Conservation (phyloP, 2,329 filamentous ascomycete genomes). For the Penicillium sp. region DNA sequence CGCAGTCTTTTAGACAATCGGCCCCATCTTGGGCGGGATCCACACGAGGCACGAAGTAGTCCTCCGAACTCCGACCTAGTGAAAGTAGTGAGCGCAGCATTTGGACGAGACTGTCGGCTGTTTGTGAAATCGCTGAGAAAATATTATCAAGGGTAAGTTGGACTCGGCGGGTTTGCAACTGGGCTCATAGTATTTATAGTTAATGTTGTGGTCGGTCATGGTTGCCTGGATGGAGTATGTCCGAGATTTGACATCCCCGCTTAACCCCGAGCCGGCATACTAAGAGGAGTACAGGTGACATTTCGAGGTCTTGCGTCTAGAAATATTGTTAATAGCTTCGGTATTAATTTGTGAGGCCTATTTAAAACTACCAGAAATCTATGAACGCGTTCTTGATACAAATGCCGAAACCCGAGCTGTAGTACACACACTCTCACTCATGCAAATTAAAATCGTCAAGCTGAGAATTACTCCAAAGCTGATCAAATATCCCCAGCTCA, state of each 20-base stretch:
- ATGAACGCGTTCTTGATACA: too few species aligned
- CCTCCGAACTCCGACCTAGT: constrained; percentile 24
- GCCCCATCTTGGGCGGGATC: constrained; percentile 37
- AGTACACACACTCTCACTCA: too few species aligned
- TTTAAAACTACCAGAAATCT: too few species aligned
- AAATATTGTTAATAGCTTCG: too few species aligned
- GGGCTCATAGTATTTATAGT: too few species aligned
- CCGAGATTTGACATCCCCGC: neutral
- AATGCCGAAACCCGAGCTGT: too few species aligned
- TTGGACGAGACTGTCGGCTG: neutral
- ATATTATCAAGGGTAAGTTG: too few species aligned
- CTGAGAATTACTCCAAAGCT: neutral
- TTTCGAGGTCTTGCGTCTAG: too few species aligned
- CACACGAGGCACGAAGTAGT: constrained; percentile 44
- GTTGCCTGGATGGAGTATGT: constrained; percentile 10
- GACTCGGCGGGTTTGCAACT: neutral
- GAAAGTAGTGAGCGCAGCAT: constrained; percentile 41
- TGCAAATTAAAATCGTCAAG: neutral
- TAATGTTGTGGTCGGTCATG: constrained; percentile 1
- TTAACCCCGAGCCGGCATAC: constrained; percentile 5
- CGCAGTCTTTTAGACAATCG: constrained; percentile 41
- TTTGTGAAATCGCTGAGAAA: neutral
- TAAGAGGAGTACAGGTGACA: too few species aligned
- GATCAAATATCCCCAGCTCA: neutral
- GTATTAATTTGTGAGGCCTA: too few species aligned